phyloP scores from a whole-genome alignment of 129 eudicot species.

The Centella asiatica region DNA sequence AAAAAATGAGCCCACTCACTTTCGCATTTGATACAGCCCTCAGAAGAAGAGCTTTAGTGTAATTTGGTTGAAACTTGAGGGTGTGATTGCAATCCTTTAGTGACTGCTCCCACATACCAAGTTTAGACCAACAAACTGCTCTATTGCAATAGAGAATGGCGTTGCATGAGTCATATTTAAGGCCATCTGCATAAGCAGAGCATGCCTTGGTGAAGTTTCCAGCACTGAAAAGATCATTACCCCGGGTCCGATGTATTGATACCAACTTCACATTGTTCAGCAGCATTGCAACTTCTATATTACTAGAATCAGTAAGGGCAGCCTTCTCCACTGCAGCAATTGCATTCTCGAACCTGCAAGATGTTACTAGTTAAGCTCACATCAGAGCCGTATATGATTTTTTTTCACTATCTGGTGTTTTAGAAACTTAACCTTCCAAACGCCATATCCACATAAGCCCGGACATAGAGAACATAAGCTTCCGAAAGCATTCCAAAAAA shows the following conservation, averaged over 20 bases:
- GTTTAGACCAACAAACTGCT: conserved; percentile 63
- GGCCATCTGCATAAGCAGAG: conserved; percentile 51
- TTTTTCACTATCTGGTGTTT: background rate
- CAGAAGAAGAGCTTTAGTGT: conserved; percentile 48
- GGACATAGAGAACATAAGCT: conserved; percentile 42
- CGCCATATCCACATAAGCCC: conserved; percentile 48
- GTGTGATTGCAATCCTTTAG: conserved; percentile 47
- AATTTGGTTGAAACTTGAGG: conserved; percentile 48
- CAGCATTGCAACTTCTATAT: conserved; percentile 41
- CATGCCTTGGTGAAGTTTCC: conserved; percentile 47
- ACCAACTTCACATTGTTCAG: conserved; percentile 36
- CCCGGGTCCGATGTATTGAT: conserved; percentile 39
- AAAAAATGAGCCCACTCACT: conserved; percentile 23
- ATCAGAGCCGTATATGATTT: background rate
- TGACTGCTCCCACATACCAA: conserved; percentile 49
- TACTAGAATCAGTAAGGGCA: conserved; percentile 27
- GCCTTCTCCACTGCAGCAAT: conserved; percentile 47
- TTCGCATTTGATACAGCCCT: conserved; percentile 54
- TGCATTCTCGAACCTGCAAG: conserved; percentile 51
- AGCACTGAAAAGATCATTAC: conserved; percentile 41
- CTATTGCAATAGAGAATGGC: conserved; percentile 46
- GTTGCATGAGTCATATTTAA: conserved; percentile 39
- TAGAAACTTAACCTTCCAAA: conserved; percentile 43
- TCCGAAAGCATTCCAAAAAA: conserved; percentile 41
- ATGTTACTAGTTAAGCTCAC: conserved; percentile 6